Evolutionary conservation across 345 rosid species (phyloP).

Genomic region (Boechera retrofracta): DNA sequence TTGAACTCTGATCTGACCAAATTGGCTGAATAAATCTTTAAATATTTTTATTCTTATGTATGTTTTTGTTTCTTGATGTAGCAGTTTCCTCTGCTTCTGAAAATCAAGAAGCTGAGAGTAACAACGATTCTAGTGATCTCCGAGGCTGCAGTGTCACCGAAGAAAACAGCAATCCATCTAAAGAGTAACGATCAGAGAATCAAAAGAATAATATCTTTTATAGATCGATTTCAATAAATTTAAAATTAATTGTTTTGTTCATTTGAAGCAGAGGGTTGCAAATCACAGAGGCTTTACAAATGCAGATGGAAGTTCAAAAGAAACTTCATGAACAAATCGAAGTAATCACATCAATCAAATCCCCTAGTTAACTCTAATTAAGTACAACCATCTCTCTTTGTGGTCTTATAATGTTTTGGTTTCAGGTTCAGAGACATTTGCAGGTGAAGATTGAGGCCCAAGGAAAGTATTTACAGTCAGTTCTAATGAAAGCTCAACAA

Average conservation of each 20-base stretch:
- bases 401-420: neutral
- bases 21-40: neutral
- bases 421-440: conserved; percentile 90
- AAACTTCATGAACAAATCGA: conserved; percentile 95
- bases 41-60: neutral
- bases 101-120: conserved; percentile 39
- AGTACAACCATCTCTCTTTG: neutral
- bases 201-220: neutral
- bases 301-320: conserved; percentile 94
- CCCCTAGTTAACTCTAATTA: neutral
- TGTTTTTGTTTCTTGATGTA: conserved; percentile 28
- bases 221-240: neutral
- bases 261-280: conserved; percentile 61
- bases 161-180: conserved; percentile 49
- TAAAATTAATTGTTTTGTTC: conserved; percentile 26
- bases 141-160: conserved; percentile 38
- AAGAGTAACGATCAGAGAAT: conserved; percentile 61
- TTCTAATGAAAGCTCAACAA: conserved; percentile 87
- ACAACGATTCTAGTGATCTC: conserved; percentile 28
- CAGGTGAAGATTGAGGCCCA: conserved; percentile 98
- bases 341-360: conserved; percentile 45
- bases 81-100: conserved; percentile 41
- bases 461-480: conserved; percentile 89
- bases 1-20: conserved; percentile 17
- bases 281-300: conserved; percentile 80